These are phyloP conservation scores for Silene noctiflora DNA, from an alignment of 179 eudicot genomes.

Conservation along the genomic window DNA sequence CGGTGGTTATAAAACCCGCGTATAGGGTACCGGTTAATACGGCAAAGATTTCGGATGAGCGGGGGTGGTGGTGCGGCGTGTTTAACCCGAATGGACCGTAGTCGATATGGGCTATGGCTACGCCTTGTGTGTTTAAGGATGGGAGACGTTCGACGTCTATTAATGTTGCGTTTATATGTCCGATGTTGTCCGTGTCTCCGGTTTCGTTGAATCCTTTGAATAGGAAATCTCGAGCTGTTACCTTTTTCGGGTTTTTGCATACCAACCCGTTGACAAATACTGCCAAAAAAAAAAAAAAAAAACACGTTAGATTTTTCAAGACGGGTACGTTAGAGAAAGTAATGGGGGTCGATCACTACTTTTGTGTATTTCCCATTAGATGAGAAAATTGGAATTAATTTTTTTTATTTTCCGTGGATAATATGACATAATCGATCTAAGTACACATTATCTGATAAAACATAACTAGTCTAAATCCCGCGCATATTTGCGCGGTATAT, in stretches of 20 bases:
- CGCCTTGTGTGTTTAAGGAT: slow-evolving; percentile 31
- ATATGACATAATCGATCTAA: too few relatives aligned
- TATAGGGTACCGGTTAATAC: slow-evolving; percentile 22
- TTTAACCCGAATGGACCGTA: slow-evolving; percentile 28
- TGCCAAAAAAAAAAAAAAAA: neutral
- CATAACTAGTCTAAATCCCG: too few relatives aligned
- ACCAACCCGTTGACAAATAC: slow-evolving; percentile 17
- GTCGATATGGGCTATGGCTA: slow-evolving; percentile 30
- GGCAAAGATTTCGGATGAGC: slow-evolving; percentile 24
- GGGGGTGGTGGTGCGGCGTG: slow-evolving; percentile 31
- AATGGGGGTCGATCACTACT: too few relatives aligned
- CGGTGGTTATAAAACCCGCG: slow-evolving; percentile 29
- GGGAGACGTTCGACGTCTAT: slow-evolving; percentile 8
- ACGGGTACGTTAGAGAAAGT: too few relatives aligned
- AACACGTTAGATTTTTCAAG: too few relatives aligned
- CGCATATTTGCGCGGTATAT: too few relatives aligned
- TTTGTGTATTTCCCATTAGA: too few relatives aligned
- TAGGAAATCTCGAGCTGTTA: slow-evolving; percentile 17
- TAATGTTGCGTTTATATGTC: neutral
- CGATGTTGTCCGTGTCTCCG: slow-evolving; percentile 9
- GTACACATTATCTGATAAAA: too few relatives aligned
- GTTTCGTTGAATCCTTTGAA: slow-evolving; percentile 13
- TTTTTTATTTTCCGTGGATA: too few relatives aligned
- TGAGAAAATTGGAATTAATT: too few relatives aligned
- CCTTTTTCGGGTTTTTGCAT: slow-evolving; percentile 21